Evolutionary conservation across 331 rosid species (phyloP), one percentile per base, ranked within the genome.

Genomic region (Spiraea crenata): DNA sequence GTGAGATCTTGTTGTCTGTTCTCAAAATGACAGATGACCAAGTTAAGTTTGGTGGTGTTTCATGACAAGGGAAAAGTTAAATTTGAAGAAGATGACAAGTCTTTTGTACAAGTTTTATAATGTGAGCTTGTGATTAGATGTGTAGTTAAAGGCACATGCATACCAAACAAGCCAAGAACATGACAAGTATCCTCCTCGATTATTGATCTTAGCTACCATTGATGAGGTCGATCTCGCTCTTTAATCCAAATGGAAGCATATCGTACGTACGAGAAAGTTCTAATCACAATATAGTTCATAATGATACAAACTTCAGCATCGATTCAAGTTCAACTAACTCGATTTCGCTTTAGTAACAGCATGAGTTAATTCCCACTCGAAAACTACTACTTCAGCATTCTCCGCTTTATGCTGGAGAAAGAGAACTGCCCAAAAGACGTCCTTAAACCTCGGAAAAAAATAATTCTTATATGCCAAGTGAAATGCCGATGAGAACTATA

Each of bases 31-130:
- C 31, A 25, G 13, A 69, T 13, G 73, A 69, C 63, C 73, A 45
- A 69, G 63, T 69, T 69, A 45, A 69, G 63, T 69, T 69, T 40
- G 62, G 63, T 54, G 44, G 31, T 25, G 31, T 25, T 54, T 9
- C 41, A 42, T 19, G 63, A 20, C 41, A 40, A 54, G 25, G 41
- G 55, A 69, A 52, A 41, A 54, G 52, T 55, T 68, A 54, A 54
- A 68, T 12, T 51, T 16, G 10, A 44, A 39, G 40, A 25, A 52
- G 38, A 68, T 5, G 20, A 52, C 50, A 39, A 19, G 45, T 52
- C 14, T 17, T 4, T 4, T 25, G 17, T 17, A 6, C 20, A 25
- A 25, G 31, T 25, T 13, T 12, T 5, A 20, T 11, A 52, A n/a
- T 48, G 19, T 40, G 31, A 25, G 31, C 31, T 25, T 25, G 31